Evolutionary conservation across 148 eudicot genomes (phyloP).

Genomic region (Chenopodium suecicum): DNA sequence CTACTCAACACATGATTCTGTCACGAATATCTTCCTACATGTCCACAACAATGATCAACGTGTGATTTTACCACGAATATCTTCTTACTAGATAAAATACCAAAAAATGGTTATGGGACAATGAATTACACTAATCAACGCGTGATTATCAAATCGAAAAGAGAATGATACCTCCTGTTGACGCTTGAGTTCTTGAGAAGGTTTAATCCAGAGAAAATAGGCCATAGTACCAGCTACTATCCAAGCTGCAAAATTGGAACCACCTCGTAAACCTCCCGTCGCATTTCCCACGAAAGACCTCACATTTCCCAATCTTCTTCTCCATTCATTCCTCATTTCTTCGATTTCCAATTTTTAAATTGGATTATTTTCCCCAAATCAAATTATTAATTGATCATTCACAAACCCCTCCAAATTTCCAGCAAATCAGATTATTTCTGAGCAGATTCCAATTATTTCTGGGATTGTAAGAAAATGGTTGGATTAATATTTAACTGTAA

Average conservation of each 20-base stretch:
- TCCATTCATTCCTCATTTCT: conserved; percentile 47
- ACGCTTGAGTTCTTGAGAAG: conserved; percentile 67
- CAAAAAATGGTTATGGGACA: too few species aligned
- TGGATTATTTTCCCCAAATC: neutral
- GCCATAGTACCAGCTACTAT: conserved; percentile 84
- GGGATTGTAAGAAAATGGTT: neutral
- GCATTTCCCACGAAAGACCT: conserved; percentile 65
- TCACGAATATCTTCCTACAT: too few species aligned
- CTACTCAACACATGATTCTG: too few species aligned
- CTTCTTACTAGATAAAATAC: conserved; percentile 33
- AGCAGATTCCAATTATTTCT: neutral
- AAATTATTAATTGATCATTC: conserved; percentile 7
- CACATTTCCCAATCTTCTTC: conserved; percentile 42
- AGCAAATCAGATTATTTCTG: neutral
- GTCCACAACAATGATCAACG: too few species aligned
- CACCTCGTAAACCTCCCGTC: conserved; percentile 70
- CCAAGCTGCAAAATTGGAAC: conserved; percentile 69
- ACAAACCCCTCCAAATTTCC: neutral
- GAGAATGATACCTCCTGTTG: conserved; percentile 39
- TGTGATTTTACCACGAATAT: too few species aligned
- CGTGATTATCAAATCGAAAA: neutral
- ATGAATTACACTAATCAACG: too few species aligned
- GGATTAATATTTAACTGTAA: too few species aligned
- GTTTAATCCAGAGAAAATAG: conserved; percentile 70
- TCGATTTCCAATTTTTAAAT: neutral